These are phyloP conservation scores for Suillus hirtellus DNA, from an alignment of 768 basidiomycete species.

Conservation along the genomic window DNA sequence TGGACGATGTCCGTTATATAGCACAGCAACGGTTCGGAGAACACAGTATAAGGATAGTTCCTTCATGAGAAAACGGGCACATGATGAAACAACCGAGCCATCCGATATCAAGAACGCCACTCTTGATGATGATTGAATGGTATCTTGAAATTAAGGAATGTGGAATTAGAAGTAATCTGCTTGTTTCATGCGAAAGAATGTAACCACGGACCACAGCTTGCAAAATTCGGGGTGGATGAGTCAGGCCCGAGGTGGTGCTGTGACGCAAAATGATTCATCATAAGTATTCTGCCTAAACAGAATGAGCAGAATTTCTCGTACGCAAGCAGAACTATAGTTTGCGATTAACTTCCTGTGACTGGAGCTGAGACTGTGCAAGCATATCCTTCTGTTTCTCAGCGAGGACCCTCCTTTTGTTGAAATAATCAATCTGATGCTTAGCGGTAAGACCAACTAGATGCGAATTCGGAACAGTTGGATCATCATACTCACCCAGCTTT, in stretches of 20 bases:
- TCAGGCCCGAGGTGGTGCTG: background rate
- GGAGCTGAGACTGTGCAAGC: slow-evolving; percentile 47
- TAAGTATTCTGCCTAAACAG: background rate
- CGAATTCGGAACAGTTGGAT: slow-evolving; percentile 1
- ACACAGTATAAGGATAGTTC: background rate
- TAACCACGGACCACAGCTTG: background rate
- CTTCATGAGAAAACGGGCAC: background rate
- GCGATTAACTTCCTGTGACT: slow-evolving; percentile 35
- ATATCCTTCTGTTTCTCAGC: slow-evolving; percentile 77
- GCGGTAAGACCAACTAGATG: slow-evolving; percentile 1
- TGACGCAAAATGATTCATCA: background rate
- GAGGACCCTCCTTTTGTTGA: slow-evolving; percentile 86
- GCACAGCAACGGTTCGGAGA: background rate
- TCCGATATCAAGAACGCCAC: background rate
- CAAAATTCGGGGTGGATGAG: background rate
- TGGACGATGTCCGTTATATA: background rate
- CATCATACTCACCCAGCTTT: slow-evolving; percentile 75
- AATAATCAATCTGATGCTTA: slow-evolving; percentile 78
- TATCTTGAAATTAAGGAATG: background rate
- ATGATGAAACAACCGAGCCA: background rate
- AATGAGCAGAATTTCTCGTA: background rate
- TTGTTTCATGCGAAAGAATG: background rate
- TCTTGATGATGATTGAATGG: background rate
- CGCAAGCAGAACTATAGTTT: slow-evolving; percentile 7
- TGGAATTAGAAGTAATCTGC: slow-evolving; percentile 4